Evolutionary conservation across 495 filamentous ascomycete species (phyloP).

Genomic region (Aspergillus leporis): DNA sequence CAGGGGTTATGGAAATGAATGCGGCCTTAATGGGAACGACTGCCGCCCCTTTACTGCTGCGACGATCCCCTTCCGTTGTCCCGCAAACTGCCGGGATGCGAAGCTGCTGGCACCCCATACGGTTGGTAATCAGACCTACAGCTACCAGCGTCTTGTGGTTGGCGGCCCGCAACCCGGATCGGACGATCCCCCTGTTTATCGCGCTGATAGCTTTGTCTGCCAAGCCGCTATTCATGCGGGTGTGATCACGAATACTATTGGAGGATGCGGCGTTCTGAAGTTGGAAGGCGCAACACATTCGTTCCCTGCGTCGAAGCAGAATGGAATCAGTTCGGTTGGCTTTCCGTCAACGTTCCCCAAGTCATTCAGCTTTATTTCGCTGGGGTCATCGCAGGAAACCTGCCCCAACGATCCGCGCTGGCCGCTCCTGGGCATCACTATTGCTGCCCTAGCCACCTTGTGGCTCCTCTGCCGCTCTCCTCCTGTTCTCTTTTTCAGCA

Average conservation of each 20-base stretch:
- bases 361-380: slow-evolving; percentile 64
- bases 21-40: slow-evolving; percentile 74
- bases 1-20: slow-evolving; percentile 70
- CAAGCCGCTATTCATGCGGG: slow-evolving; percentile 79
- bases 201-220: slow-evolving; percentile 83
- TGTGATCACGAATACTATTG: slow-evolving; percentile 62
- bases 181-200: slow-evolving; percentile 55
- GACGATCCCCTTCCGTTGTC: slow-evolving; percentile 75
- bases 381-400: slow-evolving; percentile 38
- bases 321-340: slow-evolving; percentile 66
- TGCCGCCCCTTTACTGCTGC: slow-evolving; percentile 78
- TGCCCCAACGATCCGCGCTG: slow-evolving; percentile 65
- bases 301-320: slow-evolving; percentile 56
- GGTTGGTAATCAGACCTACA: slow-evolving; percentile 70
- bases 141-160: slow-evolving; percentile 71
- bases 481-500: slow-evolving; percentile 67
- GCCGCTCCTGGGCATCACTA: slow-evolving; percentile 71
- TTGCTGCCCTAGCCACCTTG: slow-evolving; percentile 63
- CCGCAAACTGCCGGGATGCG: slow-evolving; percentile 68
- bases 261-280: slow-evolving; percentile 74
- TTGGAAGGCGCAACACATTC: slow-evolving; percentile 66
- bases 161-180: slow-evolving; percentile 61
- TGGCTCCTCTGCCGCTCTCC: slow-evolving; percentile 71
- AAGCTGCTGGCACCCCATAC: slow-evolving; percentile 69
- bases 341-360: slow-evolving; percentile 81